Evolutionary conservation across 495 filamentous ascomycete species (phyloP).

Genomic region (Penicillium fimorum): DNA sequence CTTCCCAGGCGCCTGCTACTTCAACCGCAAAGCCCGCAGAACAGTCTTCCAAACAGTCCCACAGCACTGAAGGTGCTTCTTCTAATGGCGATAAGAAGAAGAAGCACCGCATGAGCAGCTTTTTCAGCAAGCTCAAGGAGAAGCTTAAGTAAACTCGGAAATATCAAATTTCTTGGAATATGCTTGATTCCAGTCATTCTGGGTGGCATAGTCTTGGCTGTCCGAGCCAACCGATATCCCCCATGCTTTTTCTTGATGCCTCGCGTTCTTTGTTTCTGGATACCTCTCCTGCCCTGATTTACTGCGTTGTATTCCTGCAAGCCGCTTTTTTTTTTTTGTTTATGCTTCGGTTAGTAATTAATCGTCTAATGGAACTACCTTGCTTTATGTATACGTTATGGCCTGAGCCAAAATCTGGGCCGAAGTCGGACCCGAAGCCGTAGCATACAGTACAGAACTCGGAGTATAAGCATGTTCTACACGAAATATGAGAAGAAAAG

Average conservation of each 20-base stretch:
- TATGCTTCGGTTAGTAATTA: conserved; percentile 7
- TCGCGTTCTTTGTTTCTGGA: conserved; percentile 23
- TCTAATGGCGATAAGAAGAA: conserved; percentile 35
- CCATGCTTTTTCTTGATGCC: conserved; percentile 9
- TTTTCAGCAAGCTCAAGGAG: conserved; percentile 52
- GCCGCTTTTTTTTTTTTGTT: conserved; percentile 10
- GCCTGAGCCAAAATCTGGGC: conserved; percentile 3
- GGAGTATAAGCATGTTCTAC: background rate
- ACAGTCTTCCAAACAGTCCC: conserved; percentile 16
- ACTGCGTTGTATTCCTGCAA: conserved; percentile 30
- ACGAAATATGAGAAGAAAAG: background rate
- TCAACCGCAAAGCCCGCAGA: conserved; percentile 19
- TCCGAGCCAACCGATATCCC: background rate
- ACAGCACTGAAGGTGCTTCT: conserved; percentile 18
- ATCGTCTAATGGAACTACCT: conserved; percentile 8
- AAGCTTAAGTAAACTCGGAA: conserved; percentile 41
- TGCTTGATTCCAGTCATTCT: conserved; percentile 1
- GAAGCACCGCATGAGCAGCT: conserved; percentile 45
- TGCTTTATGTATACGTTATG: conserved; percentile 1
- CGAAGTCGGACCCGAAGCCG: conserved; percentile 7
- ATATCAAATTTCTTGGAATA: background rate
- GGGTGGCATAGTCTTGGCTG: conserved; percentile 7
- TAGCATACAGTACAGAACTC: conserved; percentile 10
- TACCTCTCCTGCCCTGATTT: conserved; percentile 30
- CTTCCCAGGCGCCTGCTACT: conserved; percentile 19